phyloP scores from a whole-genome alignment of 2,329 filamentous ascomycete species.

The Botrytis sinoallii region DNA sequence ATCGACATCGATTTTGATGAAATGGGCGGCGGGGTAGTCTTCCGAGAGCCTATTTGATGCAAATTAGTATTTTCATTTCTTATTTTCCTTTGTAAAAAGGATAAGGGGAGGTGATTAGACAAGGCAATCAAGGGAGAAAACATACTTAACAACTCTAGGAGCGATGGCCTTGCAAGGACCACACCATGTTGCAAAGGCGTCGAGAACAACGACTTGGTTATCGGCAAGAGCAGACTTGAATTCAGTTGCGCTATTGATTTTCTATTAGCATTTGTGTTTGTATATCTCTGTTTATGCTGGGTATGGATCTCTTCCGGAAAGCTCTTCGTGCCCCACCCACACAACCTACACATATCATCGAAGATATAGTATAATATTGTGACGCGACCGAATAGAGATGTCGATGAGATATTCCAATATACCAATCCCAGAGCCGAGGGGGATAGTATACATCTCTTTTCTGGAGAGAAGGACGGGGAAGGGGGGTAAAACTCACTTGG shows the following conservation, averaged over 20 bases:
- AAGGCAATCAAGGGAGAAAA: slow-evolving; percentile 21
- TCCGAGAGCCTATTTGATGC: slow-evolving; percentile 53
- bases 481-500: slow-evolving; percentile 38
- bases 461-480: not conserved
- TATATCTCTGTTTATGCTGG: not conserved
- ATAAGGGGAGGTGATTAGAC: slow-evolving; percentile 12
- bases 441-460: not conserved
- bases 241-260: slow-evolving; percentile 50
- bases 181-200: slow-evolving; percentile 90
- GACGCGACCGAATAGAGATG: not conserved
- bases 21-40: slow-evolving; percentile 59
- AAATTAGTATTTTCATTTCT: slow-evolving; percentile 22
- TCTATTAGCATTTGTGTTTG: slow-evolving; percentile 25
- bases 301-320: not conserved
- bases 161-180: slow-evolving; percentile 92
- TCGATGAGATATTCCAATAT: not conserved
- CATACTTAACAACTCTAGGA: slow-evolving; percentile 67
- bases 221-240: slow-evolving; percentile 54
- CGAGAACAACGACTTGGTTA: slow-evolving; percentile 69
- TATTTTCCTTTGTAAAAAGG: slow-evolving; percentile 19
- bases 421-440: not conserved
- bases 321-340: slow-evolving; percentile 3
- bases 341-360: not conserved
- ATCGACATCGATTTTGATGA: slow-evolving; percentile 92
- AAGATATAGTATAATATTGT: not conserved